Evolutionary conservation across 352 stramenopile species (phyloP), one percentile per base, ranked within the genome.

Genomic region (Globisporangium iwayamae): DNA sequence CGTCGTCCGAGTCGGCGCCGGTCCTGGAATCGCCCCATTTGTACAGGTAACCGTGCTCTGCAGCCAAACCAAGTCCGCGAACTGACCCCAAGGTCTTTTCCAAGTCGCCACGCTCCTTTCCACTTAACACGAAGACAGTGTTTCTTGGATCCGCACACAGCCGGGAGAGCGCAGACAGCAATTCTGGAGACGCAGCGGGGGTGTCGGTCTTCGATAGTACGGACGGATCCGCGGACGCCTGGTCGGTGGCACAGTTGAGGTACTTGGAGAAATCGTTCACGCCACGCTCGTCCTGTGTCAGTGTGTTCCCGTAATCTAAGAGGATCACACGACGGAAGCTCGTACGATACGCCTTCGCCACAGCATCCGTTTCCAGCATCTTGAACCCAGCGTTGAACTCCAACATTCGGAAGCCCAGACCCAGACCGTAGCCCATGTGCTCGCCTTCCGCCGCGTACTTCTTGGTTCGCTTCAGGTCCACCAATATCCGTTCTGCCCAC

Each of bases 31-130:
- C 78, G 16, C 83, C 89, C 94, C 93, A 98, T 51, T 97, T 98
- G 73, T 99, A 99, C 74, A 99, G 94, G 80, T 99, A 99, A 10
- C 98, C 98, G 74, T 99, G 97, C 73, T 99, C 98, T 22, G 97
- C 97, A 5, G 96, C 97, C 36, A 99, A 76, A 48, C 97, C 97
- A 25, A 99, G 79, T 41, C 97, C 90, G 20, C 94, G 89, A 43
- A 99, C 96, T 20, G 90, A 91, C 8, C 94, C 93, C 25, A 99
- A 74, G 0, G 87, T 97, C 57, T 96, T 93, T 53, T 98, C 90
- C 56, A 99, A 65, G 67, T 98, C 96, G 45, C 91, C 82, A 22
- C 95, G 89, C 71, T 99, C 96, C 58, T 98, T 97, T 10, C 98
- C 98, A 72, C 91, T 98, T 1, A 99, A 77, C 18, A 99, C 95